Evolutionary conservation across 2,329 filamentous ascomycete species (phyloP), one percentile per base, ranked within the genome.

Genomic region (Paecilomyces fulvus): DNA sequence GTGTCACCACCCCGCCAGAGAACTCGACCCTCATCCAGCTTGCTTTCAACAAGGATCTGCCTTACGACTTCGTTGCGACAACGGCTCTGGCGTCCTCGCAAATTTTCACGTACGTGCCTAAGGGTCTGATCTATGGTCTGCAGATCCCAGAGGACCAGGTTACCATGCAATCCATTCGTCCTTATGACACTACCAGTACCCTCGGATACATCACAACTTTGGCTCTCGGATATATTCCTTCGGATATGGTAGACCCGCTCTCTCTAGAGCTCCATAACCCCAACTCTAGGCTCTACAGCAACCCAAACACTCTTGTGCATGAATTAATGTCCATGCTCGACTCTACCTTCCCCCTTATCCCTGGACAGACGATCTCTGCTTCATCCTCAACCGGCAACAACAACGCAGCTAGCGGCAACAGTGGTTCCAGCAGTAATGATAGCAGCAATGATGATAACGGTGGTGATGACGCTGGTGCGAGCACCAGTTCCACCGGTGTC

Each of bases 311-410:
- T 2, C 83, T 90, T n/a, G 81, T 90, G 46, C 80, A 80, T 61
- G 85, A 87, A 51, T 75, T 97, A 61, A 90, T 95, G 62, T 77
- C 76, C 56, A 84, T 94, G 75, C 89, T 97, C 73, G 92, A 97
- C 74, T 84, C 88, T 2, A 84, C 87, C 2, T 91, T 96, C 68
- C 85, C 88, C 58, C 83, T 92, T 49, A 73, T 79, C 10, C 79
- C 80, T 30, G 79, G 77, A 54, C 67, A 73, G 14, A 63, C 73
- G 21, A 56, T 67, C 48, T 62, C 77, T 1, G 80, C 79, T 50
- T 73, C 73, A 46, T 70, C 69, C 1, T 68, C 78, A 28, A 74
- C 76, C 50, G 74, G 73, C 54, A 65, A 63, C 56, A 62, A 61
- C 57, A 54, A 52, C 25, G 25, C 46, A 14, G 46, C n/a, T 43